Conservation (phyloP, 768 basidiomycete genomes). For the Pleurotus eryngii region DNA sequence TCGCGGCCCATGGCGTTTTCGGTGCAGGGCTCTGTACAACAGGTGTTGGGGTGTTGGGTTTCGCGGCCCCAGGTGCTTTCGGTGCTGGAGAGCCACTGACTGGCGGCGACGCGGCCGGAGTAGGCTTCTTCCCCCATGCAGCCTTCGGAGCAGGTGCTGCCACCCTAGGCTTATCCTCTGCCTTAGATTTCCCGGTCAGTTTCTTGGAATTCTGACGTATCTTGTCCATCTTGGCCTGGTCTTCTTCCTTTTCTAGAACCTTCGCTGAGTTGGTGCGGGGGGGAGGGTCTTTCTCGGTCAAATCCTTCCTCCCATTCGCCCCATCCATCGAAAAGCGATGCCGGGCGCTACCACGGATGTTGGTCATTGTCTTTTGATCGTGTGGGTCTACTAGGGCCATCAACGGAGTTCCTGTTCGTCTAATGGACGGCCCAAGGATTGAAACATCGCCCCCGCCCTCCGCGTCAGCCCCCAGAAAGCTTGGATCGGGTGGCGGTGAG, state of each 20-base stretch:
- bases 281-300: background rate
- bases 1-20: background rate
- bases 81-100: background rate
- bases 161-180: background rate
- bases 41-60: too few relatives aligned
- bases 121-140: background rate
- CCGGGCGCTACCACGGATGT: background rate
- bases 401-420: background rate
- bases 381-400: background rate
- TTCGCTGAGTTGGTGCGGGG: background rate
- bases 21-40: background rate
- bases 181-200: background rate
- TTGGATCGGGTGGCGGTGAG: background rate
- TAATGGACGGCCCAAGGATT: background rate
- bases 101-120: background rate
- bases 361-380: background rate
- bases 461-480: background rate
- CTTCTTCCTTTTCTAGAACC: background rate
- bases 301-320: background rate
- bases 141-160: background rate
- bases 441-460: background rate
- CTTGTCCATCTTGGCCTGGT: conserved; percentile 1
- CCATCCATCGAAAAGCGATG: conserved; percentile 1
- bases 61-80: background rate
- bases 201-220: background rate